Percentiles rank a stretch among this genome's conserved stretches.
These are phyloP conservation scores for Metschnikowia koreensis DNA, from an alignment of 805 yeast species.

Conservation along the genomic window DNA sequence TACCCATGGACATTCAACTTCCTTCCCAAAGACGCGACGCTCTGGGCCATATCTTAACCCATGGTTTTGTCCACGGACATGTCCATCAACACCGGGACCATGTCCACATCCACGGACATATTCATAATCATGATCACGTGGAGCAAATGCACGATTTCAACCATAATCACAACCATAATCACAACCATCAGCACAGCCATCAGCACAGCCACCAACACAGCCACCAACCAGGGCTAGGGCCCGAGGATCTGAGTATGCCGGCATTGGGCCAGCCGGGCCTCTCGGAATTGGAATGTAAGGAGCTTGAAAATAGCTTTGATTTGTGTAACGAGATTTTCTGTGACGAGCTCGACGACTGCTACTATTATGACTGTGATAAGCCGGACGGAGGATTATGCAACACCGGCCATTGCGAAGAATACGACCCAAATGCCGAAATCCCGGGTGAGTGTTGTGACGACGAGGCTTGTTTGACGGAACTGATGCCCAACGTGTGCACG, in stretches of 20 bases:
- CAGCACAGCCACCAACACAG: not conserved
- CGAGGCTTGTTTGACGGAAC: slow-evolving; percentile 1
- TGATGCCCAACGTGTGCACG: slow-evolving; percentile 4
- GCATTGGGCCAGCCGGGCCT: not conserved
- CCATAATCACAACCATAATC: not conserved
- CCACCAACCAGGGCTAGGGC: not conserved
- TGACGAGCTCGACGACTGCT: slow-evolving; percentile 45
- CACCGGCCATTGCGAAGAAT: slow-evolving; percentile 1
- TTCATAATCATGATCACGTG: slow-evolving; percentile 48
- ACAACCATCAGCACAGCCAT: too few relatives aligned
- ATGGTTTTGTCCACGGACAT: slow-evolving; percentile 67
- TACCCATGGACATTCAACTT: slow-evolving; percentile 3
- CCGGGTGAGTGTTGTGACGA: slow-evolving; percentile 8
- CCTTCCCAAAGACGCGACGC: slow-evolving; percentile 7
- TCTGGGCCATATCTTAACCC: slow-evolving; percentile 25
- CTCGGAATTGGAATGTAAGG: slow-evolving; percentile 20
- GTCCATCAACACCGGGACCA: slow-evolving; percentile 60
- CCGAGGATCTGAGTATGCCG: not conserved
- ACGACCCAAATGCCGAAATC: not conserved
- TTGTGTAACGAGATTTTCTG: slow-evolving; percentile 41
- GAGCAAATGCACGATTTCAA: slow-evolving; percentile 3
- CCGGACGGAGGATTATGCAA: slow-evolving; percentile 1
- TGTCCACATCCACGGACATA: slow-evolving; percentile 68
- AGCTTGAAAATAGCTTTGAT: slow-evolving; percentile 29
- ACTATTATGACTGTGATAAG: slow-evolving; percentile 33